Evolutionary conservation across 2,329 filamentous ascomycete genomes (phyloP).

Genomic region (Claviceps fusiformis): DNA sequence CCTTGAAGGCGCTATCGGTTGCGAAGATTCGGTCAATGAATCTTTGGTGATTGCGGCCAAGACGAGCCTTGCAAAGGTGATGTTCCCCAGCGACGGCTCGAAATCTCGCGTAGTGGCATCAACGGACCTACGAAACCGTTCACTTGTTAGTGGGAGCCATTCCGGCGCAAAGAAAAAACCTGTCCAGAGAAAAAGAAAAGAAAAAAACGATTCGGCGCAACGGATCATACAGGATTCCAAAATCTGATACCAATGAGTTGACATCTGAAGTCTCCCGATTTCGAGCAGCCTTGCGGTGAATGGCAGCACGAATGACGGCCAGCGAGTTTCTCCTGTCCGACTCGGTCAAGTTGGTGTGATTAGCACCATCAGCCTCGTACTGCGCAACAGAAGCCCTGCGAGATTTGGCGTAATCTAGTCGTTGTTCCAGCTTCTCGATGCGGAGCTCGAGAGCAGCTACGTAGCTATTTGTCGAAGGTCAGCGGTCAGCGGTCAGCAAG

Average conservation of each 20-base stretch:
- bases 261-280: constrained; percentile 70
- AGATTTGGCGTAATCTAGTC: constrained; percentile 54
- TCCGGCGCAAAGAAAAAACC: neutral
- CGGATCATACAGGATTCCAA: constrained; percentile 64
- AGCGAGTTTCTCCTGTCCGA: constrained; percentile 51
- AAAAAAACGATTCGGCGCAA: neutral
- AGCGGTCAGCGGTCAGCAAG: neutral
- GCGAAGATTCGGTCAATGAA: constrained; percentile 47
- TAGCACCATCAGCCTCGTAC: constrained; percentile 39
- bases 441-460: constrained; percentile 88
- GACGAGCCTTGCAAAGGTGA: constrained; percentile 84
- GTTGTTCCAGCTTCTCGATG: constrained; percentile 75
- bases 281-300: constrained; percentile 50
- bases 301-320: constrained; percentile 46
- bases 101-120: constrained; percentile 93
- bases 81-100: constrained; percentile 72
- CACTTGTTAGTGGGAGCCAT: neutral
- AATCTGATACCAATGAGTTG: constrained; percentile 84
- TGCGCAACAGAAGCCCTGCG: constrained; percentile 58
- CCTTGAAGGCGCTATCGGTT: constrained; percentile 54
- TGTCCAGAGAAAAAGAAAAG: neutral
- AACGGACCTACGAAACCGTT: constrained; percentile 49
- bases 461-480: constrained; percentile 41
- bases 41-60: constrained; percentile 71
- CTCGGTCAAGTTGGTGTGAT: constrained; percentile 11